Percentiles rank a stretch among this genome's conserved stretches.
Evolutionary conservation across 1,284 basidiomycete genomes (phyloP).

Genomic region (Abortiporus biennis): DNA sequence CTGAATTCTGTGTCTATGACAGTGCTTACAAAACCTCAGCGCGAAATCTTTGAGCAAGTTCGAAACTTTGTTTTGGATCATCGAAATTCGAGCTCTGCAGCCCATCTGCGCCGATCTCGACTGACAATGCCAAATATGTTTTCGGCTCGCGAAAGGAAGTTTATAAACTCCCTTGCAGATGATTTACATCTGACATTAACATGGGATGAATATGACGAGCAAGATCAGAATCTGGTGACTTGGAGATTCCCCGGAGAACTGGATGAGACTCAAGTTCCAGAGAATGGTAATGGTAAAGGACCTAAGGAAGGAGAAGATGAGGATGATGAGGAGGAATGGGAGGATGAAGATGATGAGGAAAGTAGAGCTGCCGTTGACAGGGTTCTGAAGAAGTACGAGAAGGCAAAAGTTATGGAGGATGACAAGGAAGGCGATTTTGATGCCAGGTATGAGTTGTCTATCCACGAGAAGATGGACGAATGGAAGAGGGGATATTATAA

Average conservation of each 20-base stretch:
- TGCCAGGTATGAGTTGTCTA: conserved; percentile 63
- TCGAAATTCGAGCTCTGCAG: conserved; percentile 32
- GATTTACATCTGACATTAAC: conserved; percentile 71
- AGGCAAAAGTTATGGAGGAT: conserved; percentile 69
- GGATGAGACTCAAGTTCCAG: conserved; percentile 31
- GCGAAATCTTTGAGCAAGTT: conserved; percentile 72
- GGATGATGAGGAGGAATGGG: conserved; percentile 30
- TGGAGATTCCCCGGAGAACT: conserved; percentile 51
- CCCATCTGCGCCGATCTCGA: conserved; percentile 30
- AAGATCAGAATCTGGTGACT: conserved; percentile 71
- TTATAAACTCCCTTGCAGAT: conserved; percentile 69
- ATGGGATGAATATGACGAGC: conserved; percentile 89
- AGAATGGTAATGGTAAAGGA: conserved; percentile 30
- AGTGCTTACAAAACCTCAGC: conserved; percentile 73
- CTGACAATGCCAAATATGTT: conserved; percentile 74
- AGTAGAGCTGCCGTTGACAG: conserved; percentile 67
- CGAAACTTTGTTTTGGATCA: conserved; percentile 66
- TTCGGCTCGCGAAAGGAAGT: conserved; percentile 70
- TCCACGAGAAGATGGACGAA: conserved; percentile 83
- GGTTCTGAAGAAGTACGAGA: conserved; percentile 84
- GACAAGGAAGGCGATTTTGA: conserved; percentile 74
- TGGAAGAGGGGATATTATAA: conserved; percentile 93
- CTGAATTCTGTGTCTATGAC: background rate
- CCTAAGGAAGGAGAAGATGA: conserved; percentile 22
- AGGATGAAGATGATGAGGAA: conserved; percentile 45